Conservation (phyloP, 2,329 filamentous ascomycete species). For the Colletotrichum costaricense region DNA sequence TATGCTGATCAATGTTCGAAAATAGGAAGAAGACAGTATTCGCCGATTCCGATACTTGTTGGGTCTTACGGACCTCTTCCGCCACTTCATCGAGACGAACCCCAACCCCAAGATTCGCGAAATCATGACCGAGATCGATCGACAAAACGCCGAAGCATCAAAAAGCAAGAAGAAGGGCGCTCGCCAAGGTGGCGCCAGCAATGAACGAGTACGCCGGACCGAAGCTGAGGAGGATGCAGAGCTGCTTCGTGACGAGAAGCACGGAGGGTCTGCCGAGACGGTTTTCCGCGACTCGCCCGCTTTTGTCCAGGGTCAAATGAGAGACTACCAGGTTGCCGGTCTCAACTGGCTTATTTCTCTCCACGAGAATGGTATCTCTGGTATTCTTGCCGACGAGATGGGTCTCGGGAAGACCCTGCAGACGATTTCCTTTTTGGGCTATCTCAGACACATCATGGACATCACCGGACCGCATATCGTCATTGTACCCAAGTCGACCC, state of each 20-base stretch:
- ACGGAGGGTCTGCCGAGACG: conserved; percentile 85
- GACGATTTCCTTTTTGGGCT: conserved; percentile 96
- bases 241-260: conserved; percentile 86
- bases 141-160: conserved; percentile 82
- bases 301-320: conserved; percentile 91
- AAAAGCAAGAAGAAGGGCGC: conserved; percentile 78
- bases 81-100: conserved; percentile 98
- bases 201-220: conserved; percentile 84
- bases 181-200: conserved; percentile 86
- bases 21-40: conserved; percentile 93
- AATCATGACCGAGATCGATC: conserved; percentile 93
- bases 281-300: conserved; percentile 93
- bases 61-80: conserved; percentile 94
- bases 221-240: conserved; percentile 99
- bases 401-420: conserved; percentile 97
- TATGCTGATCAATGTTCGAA: neutral
- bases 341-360: conserved; percentile 98
- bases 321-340: conserved; percentile 95
- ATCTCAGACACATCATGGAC: conserved; percentile 89
- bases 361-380: conserved; percentile 98
- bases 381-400: conserved; percentile 98
- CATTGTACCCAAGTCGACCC: conserved; percentile 93
- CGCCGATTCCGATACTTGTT: conserved; percentile 94
- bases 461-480: conserved; percentile 93
- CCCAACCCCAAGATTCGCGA: conserved; percentile 95